Evolutionary conservation across 2,329 filamentous ascomycete species (phyloP).

Genomic region (Ascochyta clinopodiicola): DNA sequence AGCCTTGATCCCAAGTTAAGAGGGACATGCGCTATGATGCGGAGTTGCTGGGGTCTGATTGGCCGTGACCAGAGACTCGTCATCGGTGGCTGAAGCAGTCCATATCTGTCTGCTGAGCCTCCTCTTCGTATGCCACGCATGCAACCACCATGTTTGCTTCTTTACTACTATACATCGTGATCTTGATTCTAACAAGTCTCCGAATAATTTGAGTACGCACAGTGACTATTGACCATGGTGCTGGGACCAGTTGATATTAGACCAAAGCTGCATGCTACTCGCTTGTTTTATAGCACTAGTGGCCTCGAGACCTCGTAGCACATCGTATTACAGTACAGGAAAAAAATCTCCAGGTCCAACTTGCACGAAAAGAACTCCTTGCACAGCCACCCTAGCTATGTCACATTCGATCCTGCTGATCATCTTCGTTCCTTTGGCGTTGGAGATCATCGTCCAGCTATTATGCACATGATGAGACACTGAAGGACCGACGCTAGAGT

Average conservation of each 20-base stretch:
- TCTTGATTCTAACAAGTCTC: not conserved
- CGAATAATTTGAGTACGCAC: not conserved
- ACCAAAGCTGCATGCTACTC: not conserved
- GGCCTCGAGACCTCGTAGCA: not conserved
- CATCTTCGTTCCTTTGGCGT: no score
- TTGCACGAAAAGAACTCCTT: not conserved
- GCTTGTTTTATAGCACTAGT: not conserved
- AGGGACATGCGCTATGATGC: conserved; percentile 12
- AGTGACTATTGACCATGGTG: not conserved
- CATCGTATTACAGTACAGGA: not conserved
- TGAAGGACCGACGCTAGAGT: not conserved
- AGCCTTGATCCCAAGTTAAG: conserved; percentile 7
- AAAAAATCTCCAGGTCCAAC: not conserved
- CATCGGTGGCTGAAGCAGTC: conserved; percentile 13
- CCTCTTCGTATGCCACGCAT: not conserved
- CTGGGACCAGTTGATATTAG: not conserved
- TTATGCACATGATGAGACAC: not conserved
- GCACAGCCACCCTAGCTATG: not conserved
- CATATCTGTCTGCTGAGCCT: not conserved
- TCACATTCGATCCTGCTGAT: not conserved
- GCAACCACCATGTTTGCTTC: not conserved
- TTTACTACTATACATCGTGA: not conserved
- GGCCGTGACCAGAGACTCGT: conserved; percentile 9
- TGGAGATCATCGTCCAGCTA: not conserved
- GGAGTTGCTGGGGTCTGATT: conserved; percentile 9